Base-by-base conservation (phyloP, 192 early-diverging fungal genomes). In the Coemansia nantahalensis region DNA sequence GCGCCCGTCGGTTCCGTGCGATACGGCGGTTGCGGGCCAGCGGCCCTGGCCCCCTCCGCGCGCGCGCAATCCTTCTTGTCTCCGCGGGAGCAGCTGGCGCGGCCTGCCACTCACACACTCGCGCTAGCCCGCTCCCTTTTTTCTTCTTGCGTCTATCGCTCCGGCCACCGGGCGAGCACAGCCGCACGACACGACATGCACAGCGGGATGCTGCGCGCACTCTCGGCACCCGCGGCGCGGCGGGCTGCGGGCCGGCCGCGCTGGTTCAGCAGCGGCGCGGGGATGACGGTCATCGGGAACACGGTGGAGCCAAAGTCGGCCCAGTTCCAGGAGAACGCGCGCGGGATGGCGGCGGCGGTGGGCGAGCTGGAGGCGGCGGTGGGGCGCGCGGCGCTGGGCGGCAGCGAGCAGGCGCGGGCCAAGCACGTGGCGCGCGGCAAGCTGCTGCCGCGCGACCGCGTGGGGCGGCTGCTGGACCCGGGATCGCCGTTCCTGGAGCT, bases 401-500 rank as follows among this genome's bases (percentile, higher is more conserved):
- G 95, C 53, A 91, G 89, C 44, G 82, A 85, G 45, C 82, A 75
- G 16, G 87, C 93, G 31, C 80, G 95, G 24, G 79, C 89, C 42
- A 82, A 91, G 51, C 95, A 98, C 72, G 52, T 93, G 19, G 67
- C 67, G 7, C 84, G 91, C 21, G 85, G 87, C 28, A 98, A 98
- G 81, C 70, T 98, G 43, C 78, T 98, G 35, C 91, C 93, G 21
- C 84, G 95, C 51, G 92, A 98, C 56, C 82, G 94, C 33, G 54
- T 71, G 5, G 62, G 39, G 3, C 37, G 41, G 37, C 59, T 80
- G 13, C 49, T 75, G 32, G 61, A 74, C 40, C 19, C 32, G 7
- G 72, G 92, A 18, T 90, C 93, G 10, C 89, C 92, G 14, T 96
- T 98, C 77, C 78, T 98, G 31, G 95, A 98, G 77, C 81, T 98